A percentile compares a stretch with the other conserved stretches of the same genome.
Evolutionary conservation across 768 basidiomycete genomes (phyloP).

Genomic region (Tephrocybe sp.): DNA sequence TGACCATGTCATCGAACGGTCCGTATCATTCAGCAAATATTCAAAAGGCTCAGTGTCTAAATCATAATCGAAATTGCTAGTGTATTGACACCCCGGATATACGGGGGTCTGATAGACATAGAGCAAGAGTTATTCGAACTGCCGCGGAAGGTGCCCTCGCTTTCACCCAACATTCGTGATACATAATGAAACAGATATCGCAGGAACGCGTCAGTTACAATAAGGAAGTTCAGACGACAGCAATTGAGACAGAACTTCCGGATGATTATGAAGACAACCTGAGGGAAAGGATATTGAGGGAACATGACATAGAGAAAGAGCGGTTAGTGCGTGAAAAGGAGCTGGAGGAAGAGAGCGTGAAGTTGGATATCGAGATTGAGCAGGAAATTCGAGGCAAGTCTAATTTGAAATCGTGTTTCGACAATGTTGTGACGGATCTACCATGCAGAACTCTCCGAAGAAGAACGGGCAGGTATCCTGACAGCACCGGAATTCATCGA

Average conservation of each 20-base stretch:
- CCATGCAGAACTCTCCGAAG: slow-evolving; percentile 74
- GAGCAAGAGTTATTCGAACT: slow-evolving; percentile 90
- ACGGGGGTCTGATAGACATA: slow-evolving; percentile 82
- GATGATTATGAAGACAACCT: slow-evolving; percentile 67
- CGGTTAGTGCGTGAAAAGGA: slow-evolving; percentile 69
- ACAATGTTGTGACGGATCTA: not conserved
- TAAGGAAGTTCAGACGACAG: slow-evolving; percentile 80
- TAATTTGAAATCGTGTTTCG: not conserved
- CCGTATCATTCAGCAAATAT: slow-evolving; percentile 21
- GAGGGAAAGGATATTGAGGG: slow-evolving; percentile 62
- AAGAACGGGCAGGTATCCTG: slow-evolving; percentile 79
- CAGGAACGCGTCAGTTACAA: slow-evolving; percentile 82
- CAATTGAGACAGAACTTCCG: slow-evolving; percentile 53
- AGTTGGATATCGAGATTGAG: slow-evolving; percentile 83
- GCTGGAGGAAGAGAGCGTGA: slow-evolving; percentile 78
- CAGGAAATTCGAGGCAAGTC: slow-evolving; percentile 74
- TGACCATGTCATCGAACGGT: slow-evolving; percentile 73
- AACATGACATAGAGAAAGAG: slow-evolving; percentile 71
- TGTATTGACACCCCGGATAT: slow-evolving; percentile 58
- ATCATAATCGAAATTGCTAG: slow-evolving; percentile 29
- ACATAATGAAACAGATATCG: slow-evolving; percentile 1
- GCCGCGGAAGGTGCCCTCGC: slow-evolving; percentile 67
- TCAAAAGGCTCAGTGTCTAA: too few relatives aligned
- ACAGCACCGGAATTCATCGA: slow-evolving; percentile 89
- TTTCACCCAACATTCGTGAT: not conserved